Evolutionary conservation across 441 rosid species (phyloP), one percentile per base, ranked within the genome.

Genomic region (Adansonia gregorii): DNA sequence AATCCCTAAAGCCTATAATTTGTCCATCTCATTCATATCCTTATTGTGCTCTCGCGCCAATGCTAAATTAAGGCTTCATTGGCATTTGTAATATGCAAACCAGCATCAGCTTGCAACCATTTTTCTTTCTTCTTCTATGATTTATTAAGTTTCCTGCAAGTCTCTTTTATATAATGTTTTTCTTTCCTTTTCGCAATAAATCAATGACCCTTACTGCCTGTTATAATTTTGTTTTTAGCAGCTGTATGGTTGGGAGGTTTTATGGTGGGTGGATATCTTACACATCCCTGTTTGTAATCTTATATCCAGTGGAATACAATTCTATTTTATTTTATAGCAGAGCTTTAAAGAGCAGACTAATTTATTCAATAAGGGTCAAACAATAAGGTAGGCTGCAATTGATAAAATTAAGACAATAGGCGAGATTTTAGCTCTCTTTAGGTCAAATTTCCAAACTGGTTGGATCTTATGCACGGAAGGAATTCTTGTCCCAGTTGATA

Each of bases 141-240:
- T 49, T 70, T 31, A 31, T 31, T 31, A 31, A 31, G 35, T 59
- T 55, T n/a, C 19, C 8, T 0, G 27, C 51, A 72, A 35, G 31
- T 39, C 5, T 31, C 7, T 15, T 10, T 55, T 35, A 72, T 52
- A 7, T 19, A 7, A 24, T 24, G 45, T 51, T 45, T 45, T 70
- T 19, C 52, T 67, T 5, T 69, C 31, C 19, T 51, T 70, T 70
- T 51, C 73, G 51, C 60, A 70, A 51, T 27, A 24, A 69, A 70
- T 8, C 3, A 6, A 8, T 15, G 3, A 43, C 10, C 71, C 14
- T 70, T 15, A n/a, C 7, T 8, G 12, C 35, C 35, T 31, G 35
- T 31, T 31, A 31, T 31, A 31, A 1, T 31, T 31, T 31, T 31
- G 35, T 31, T 31, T 31, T 31, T 2, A 31, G 35, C 35, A 3